A percentile compares a stretch with the other conserved stretches of the same genome.
Conservation (phyloP, 306 rosid genomes). For the Arachis stenosperma region DNA sequence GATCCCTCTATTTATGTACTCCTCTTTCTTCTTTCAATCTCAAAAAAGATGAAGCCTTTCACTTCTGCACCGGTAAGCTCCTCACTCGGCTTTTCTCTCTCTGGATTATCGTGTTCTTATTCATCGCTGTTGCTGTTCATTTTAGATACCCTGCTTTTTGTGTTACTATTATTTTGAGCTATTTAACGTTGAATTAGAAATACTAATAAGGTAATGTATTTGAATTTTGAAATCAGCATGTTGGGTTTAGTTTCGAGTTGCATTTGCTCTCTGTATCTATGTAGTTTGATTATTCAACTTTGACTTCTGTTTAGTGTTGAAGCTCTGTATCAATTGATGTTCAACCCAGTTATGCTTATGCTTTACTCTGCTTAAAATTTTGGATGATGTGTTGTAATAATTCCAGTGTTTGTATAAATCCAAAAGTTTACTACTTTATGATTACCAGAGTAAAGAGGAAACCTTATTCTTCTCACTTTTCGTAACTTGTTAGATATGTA, state of each 20-base stretch:
- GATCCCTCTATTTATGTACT: constrained; percentile 9
- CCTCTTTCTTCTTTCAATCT: constrained; percentile 30
- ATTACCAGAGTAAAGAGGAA: background rate
- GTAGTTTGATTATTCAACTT: background rate
- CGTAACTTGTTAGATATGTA: background rate
- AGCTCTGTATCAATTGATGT: background rate
- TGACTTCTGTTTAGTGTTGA: background rate
- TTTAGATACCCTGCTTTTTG: too few species aligned
- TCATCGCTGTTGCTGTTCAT: background rate
- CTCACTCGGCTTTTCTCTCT: background rate
- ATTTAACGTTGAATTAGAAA: background rate
- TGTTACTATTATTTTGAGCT: background rate
- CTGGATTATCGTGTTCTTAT: background rate
- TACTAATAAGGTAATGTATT: background rate
- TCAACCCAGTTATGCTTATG: background rate
- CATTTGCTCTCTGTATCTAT: background rate
- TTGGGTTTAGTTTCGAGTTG: constrained; percentile 14
- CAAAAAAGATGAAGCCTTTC: constrained; percentile 46
- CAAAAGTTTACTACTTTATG: background rate
- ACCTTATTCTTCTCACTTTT: constrained; percentile 2
- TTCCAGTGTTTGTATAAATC: background rate
- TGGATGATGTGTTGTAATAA: background rate
- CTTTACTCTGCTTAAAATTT: constrained; percentile 1
- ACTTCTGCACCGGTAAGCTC: constrained; percentile 54
- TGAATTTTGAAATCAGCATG: background rate